phyloP scores from a whole-genome alignment of 2,329 filamentous ascomycete species.

The Zasmidium cellare region DNA sequence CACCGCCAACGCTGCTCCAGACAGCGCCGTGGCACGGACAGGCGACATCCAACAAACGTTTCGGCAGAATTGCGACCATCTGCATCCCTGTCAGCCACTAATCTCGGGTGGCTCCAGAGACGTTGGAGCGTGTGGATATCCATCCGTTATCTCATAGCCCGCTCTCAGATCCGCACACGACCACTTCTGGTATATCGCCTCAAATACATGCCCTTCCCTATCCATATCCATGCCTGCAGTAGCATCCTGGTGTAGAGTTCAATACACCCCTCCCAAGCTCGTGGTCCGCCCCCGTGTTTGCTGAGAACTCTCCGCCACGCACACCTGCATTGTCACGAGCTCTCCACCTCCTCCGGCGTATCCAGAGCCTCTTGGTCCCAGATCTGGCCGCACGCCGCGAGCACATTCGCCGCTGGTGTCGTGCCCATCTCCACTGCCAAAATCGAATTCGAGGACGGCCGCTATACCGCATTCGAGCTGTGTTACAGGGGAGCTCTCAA shows the following conservation, averaged over 20 bases:
- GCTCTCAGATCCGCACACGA: background rate
- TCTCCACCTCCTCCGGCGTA: slow-evolving; percentile 1
- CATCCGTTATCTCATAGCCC: slow-evolving; percentile 1
- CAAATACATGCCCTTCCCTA: background rate
- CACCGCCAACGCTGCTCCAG: background rate
- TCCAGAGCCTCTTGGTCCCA: slow-evolving; percentile 10
- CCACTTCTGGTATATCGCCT: background rate
- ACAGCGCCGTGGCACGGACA: slow-evolving; percentile 6
- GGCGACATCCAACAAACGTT: slow-evolving; percentile 6
- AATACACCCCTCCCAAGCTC: background rate
- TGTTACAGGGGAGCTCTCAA: slow-evolving; percentile 6
- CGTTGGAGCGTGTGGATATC: background rate
- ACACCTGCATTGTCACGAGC: slow-evolving; percentile 1
- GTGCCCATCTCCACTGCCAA: slow-evolving; percentile 1
- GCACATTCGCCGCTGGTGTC: background rate
- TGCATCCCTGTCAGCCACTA: slow-evolving; percentile 16
- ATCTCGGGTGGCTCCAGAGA: slow-evolving; percentile 13
- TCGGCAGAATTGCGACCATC: slow-evolving; percentile 21
- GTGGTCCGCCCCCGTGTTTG: background rate
- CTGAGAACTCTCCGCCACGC: slow-evolving; percentile 11
- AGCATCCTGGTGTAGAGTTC: background rate
- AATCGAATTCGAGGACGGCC: slow-evolving; percentile 3
- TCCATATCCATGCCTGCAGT: background rate
- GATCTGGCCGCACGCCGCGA: slow-evolving; percentile 12
- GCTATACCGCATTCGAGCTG: slow-evolving; percentile 15